phyloP scores from a whole-genome alignment of 2,329 filamentous ascomycete genomes.

The Fusarium odoratissimum region DNA sequence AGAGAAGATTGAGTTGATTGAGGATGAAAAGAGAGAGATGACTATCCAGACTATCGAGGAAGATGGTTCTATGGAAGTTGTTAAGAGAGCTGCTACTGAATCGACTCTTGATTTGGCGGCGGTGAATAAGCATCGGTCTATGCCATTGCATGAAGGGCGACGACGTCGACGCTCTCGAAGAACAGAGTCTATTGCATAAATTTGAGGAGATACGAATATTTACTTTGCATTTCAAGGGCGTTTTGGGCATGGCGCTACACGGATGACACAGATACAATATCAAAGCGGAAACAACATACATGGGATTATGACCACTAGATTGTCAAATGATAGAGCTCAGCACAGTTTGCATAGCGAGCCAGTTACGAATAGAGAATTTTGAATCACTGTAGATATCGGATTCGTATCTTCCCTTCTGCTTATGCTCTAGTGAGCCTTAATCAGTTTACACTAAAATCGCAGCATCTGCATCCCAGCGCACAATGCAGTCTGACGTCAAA shows the following conservation, averaged over 20 bases:
- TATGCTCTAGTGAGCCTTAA: too few relatives aligned
- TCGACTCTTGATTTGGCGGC: constrained; percentile 9
- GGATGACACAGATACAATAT: not conserved
- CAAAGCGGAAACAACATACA: constrained; percentile 3
- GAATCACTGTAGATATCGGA: too few relatives aligned
- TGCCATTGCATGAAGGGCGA: constrained; percentile 19
- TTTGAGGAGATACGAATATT: not conserved
- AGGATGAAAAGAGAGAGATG: constrained; percentile 12
- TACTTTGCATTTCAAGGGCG: not conserved
- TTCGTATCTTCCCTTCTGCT: too few relatives aligned
- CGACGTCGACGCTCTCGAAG: constrained; percentile 11
- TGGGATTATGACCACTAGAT: constrained; percentile 12
- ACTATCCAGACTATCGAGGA: constrained; percentile 3
- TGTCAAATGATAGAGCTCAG: constrained; percentile 1
- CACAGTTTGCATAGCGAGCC: not conserved
- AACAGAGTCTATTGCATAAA: not conserved
- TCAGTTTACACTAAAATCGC: too few relatives aligned
- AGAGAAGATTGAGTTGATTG: constrained; percentile 20
- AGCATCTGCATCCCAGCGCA: too few relatives aligned
- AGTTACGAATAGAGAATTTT: not conserved
- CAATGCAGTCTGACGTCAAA: not conserved
- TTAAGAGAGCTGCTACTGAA: constrained; percentile 12
- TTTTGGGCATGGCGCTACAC: not conserved
- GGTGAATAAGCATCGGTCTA: constrained; percentile 24
- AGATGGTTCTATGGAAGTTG: constrained; percentile 3